Evolutionary conservation across 192 early-diverging fungal species (phyloP), one percentile per base, ranked within the genome.

Genomic region (Entophlyctis helioformis): DNA sequence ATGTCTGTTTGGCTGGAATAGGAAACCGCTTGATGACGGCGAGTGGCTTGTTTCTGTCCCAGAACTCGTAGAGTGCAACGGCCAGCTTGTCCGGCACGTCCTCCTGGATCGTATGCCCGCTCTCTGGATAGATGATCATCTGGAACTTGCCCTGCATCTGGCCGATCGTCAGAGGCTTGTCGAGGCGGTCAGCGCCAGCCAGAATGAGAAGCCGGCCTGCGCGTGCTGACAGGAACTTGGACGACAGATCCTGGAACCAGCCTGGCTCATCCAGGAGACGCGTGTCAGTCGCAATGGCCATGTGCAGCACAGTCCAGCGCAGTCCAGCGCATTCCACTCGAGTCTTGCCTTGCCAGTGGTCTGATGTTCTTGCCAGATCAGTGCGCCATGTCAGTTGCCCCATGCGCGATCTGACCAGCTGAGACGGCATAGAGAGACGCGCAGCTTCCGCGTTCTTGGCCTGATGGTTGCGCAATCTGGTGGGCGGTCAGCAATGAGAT

Each of bases 101-200:
- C 32, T 72, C 69, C 49, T 63, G 51, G 12, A 72, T 62, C 4
- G 51, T 48, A 37, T 72, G 69, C 21, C 64, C 65, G 1, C 59
- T 60, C 37, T 72, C 69, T 4, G 69, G 69, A 40, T 53, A 54
- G n/a, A 72, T 39, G 16, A 58, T 53, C 37, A 72, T 36, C 50
- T 72, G 69, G 41, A 63, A 72, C 46, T 72, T 72, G 21, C 69
- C 57, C 36, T 69, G 66, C 69, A 72, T 72, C 36, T 72, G 69
- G 3, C 69, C 69, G 49, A 72, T 72, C 12, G 55, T 65, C n/a
- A 72, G 49, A 16, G 60, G 42, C 25, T 67, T 72, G 42, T 72
- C 69, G 12, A 72, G 43, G 9, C 69, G 58, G 37, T 72, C 69
- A 7, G 69, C 39, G 48, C 67, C 67, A 9, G 69, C 69, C 2